A percentile compares a stretch with the other conserved stretches of the same genome.
Evolutionary conservation across 176 grass and related monocot species (phyloP).

Genomic region (Cenchrus americanus): DNA sequence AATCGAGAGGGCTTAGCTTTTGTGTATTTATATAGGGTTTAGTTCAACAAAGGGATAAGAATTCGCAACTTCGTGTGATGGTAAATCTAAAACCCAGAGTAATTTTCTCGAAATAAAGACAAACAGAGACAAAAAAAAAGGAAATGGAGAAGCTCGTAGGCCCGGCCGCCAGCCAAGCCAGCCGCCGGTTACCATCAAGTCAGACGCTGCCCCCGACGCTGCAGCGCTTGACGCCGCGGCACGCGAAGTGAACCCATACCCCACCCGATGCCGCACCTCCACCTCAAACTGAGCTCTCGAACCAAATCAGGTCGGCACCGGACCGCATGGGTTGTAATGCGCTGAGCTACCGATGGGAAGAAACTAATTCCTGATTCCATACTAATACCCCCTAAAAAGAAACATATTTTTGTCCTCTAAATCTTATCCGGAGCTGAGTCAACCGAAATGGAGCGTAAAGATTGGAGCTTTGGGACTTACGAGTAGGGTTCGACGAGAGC

Average conservation of each 20-base stretch:
- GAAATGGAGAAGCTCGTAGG: background rate
- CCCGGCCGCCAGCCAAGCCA: background rate
- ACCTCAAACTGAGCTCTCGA: background rate
- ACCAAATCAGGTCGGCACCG: constrained; percentile 20
- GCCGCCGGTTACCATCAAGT: background rate
- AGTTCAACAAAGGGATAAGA: background rate
- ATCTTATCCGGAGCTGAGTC: constrained; percentile 6
- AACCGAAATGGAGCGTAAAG: constrained; percentile 7
- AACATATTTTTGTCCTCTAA: background rate
- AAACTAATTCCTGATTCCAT: background rate
- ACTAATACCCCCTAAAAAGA: background rate
- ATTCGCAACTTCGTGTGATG: background rate
- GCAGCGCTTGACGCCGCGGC: background rate
- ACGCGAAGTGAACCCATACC: background rate
- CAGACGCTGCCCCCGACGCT: background rate
- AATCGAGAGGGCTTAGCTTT: no score
- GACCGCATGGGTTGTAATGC: background rate
- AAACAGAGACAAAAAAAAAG: background rate
- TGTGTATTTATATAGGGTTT: background rate
- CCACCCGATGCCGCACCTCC: background rate
- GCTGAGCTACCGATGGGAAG: background rate
- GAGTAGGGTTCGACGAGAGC: constrained; percentile 32
- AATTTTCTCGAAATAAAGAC: background rate
- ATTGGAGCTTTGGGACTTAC: constrained; percentile 33
- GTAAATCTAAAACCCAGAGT: background rate